Evolutionary conservation across 2,329 filamentous ascomycete species (phyloP).

Genomic region (Aspergillus sp.): DNA sequence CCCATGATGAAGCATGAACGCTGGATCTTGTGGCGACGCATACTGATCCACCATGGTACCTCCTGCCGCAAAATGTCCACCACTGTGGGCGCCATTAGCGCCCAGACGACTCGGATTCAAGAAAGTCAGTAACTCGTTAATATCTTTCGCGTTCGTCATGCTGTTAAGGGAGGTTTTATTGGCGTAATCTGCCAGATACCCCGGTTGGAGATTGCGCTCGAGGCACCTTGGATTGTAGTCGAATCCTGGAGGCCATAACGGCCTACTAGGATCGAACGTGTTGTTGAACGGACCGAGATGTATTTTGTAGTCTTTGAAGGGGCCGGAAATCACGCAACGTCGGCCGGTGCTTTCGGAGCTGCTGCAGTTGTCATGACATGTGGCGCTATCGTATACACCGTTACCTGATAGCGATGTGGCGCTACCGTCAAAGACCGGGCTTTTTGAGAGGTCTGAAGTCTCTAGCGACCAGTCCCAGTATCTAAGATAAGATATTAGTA

Average conservation of each 20-base stretch:
- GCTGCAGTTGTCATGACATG: conserved; percentile 2
- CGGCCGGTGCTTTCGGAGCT: conserved; percentile 1
- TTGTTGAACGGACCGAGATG: conserved; percentile 13
- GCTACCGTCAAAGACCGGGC: conserved; percentile 7
- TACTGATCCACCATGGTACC: conserved; percentile 12
- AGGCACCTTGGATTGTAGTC: conserved; percentile 17
- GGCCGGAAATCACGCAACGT: conserved; percentile 14
- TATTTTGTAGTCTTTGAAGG: conserved; percentile 8
- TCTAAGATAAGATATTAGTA: background rate
- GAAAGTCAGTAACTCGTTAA: conserved; percentile 6
- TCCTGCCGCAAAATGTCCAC: conserved; percentile 7
- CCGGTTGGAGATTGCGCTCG: conserved; percentile 7
- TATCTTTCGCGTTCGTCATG: background rate
- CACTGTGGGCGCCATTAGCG: conserved; percentile 6
- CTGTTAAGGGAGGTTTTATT: background rate
- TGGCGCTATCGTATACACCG: background rate
- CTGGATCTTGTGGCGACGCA: conserved; percentile 12
- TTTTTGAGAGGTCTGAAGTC: background rate
- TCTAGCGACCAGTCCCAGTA: conserved; percentile 19
- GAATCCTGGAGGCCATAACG: background rate
- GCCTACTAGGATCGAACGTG: background rate
- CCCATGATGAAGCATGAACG: conserved; percentile 15
- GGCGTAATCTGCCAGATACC: background rate
- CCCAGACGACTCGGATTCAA: conserved; percentile 4
- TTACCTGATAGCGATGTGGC: conserved; percentile 13